Evolutionary conservation across 345 rosid genomes (phyloP).

Genomic region (Barbarea vulgaris): DNA sequence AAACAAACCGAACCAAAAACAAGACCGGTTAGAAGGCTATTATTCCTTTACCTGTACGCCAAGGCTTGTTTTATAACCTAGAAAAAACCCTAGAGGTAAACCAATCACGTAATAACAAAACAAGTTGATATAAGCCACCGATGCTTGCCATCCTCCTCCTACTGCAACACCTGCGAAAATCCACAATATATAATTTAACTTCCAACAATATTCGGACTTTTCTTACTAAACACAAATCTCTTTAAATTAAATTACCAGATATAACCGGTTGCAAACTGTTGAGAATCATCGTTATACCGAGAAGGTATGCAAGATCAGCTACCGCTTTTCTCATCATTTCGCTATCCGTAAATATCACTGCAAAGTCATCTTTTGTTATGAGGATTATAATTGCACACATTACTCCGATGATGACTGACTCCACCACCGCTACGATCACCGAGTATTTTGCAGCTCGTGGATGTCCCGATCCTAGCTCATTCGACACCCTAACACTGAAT

Average conservation of each 20-base stretch:
- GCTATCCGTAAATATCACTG: conserved; percentile 72
- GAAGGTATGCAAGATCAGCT: conserved; percentile 67
- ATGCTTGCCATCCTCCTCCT: conserved; percentile 97
- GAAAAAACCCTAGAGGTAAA: conserved; percentile 79
- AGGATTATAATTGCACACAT: conserved; percentile 53
- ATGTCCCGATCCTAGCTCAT: conserved; percentile 88
- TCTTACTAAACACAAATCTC: background rate
- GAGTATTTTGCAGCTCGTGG: conserved; percentile 91
- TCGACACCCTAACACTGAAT: conserved; percentile 74
- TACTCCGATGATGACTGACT: conserved; percentile 75
- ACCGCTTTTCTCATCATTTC: conserved; percentile 60
- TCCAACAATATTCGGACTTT: background rate
- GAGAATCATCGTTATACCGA: conserved; percentile 77
- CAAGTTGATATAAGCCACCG: conserved; percentile 86
- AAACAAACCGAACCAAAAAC: background rate
- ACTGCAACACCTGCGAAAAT: conserved; percentile 76
- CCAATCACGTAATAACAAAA: conserved; percentile 72
- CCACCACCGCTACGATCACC: conserved; percentile 52
- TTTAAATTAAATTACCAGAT: conserved; percentile 50
- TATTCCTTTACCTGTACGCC: conserved; percentile 75
- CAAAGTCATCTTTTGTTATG: conserved; percentile 57
- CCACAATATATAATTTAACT: background rate
- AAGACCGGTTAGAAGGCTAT: background rate
- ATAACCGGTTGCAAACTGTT: conserved; percentile 89
- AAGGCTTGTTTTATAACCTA: conserved; percentile 67